These are phyloP conservation scores for Malus sylvestris DNA, from an alignment of 306 rosid genomes.

Conservation along the genomic window DNA sequence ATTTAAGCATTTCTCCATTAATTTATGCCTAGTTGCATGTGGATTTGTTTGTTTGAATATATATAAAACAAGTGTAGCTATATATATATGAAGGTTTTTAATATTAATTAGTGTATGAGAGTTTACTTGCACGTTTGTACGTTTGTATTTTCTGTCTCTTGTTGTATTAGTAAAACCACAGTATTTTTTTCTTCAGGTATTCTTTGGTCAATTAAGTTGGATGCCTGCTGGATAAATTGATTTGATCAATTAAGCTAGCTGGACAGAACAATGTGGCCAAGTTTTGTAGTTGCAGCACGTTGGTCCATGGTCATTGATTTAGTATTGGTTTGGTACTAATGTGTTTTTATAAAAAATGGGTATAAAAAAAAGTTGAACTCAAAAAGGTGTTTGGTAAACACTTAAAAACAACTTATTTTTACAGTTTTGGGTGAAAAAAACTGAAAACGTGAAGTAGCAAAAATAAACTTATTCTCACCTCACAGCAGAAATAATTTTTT, in stretches of 20 bases:
- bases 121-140: not conserved
- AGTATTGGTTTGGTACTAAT: not conserved
- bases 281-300: not conserved
- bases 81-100: not conserved
- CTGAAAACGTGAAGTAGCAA: no score
- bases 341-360: no score
- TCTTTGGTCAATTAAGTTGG: not conserved
- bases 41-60: not conserved
- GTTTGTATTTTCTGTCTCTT: not conserved
- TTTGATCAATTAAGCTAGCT: not conserved
- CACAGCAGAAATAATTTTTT: no score
- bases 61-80: not conserved
- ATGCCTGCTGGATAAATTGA: not conserved
- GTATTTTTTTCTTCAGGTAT: not conserved
- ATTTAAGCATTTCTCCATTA: not conserved
- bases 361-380: no score
- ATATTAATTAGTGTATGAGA: not conserved
- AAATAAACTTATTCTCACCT: no score
- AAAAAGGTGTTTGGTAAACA: no score
- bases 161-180: not conserved
- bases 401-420: no score
- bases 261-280: not conserved
- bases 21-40: not conserved
- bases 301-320: not conserved
- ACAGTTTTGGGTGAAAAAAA: no score